Conservation (phyloP, 495 filamentous ascomycete species). For the Friedmanniomyces endolithicus region DNA sequence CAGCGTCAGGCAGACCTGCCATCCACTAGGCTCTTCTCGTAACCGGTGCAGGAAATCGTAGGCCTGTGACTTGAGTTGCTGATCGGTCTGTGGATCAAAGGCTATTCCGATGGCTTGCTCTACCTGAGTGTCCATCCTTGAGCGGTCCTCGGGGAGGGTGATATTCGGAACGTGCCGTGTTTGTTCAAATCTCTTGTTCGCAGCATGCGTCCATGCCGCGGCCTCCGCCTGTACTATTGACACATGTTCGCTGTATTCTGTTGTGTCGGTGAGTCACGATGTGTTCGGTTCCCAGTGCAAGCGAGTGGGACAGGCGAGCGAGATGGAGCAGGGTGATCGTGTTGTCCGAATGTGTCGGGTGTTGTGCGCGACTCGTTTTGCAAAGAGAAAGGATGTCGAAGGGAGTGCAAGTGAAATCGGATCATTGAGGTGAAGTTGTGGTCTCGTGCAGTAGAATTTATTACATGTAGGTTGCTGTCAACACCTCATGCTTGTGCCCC, state of each 20-base stretch:
- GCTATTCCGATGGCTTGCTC: constrained; percentile 87
- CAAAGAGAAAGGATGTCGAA: too few species aligned
- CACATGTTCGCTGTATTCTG: background rate
- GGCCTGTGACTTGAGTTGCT: constrained; percentile 66
- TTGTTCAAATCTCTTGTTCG: background rate
- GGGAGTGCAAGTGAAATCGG: too few species aligned
- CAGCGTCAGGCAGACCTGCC: constrained; percentile 74
- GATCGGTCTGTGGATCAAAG: constrained; percentile 61
- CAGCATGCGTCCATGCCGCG: constrained; percentile 10
- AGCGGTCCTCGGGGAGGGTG: background rate
- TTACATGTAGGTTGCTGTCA: background rate
- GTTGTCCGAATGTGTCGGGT: too few species aligned
- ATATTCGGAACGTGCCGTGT: background rate
- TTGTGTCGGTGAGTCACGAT: background rate
- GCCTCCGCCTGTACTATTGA: background rate
- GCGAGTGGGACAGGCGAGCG: background rate
- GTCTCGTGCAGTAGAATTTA: background rate
- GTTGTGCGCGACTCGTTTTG: too few species aligned
- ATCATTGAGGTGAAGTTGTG: too few species aligned
- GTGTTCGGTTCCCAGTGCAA: background rate
- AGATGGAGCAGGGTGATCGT: background rate
- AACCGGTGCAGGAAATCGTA: constrained; percentile 78
- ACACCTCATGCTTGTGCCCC: too few species aligned
- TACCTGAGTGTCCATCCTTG: constrained; percentile 44
- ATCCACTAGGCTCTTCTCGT: constrained; percentile 61